Evolutionary conservation across 495 filamentous ascomycete genomes (phyloP), one percentile per base, ranked within the genome.

Genomic region (Penicillium goetzii): DNA sequence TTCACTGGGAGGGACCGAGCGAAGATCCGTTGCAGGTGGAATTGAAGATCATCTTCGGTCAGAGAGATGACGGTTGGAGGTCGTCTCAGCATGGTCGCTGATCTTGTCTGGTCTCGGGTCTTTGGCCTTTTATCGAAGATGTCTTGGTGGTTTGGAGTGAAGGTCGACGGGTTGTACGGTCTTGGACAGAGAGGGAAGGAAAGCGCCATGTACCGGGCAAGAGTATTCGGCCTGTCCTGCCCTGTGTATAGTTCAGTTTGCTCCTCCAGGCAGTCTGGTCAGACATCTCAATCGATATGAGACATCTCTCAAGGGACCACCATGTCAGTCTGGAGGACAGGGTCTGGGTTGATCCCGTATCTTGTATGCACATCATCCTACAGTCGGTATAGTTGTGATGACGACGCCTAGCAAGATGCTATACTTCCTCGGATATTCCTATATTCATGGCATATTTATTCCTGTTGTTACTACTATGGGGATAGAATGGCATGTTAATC

Each of bases 31-130:
- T 69, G 61, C 30, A 79, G 62, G 21, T 69, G 67, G 49, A 60
- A 66, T 19, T 68, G 74, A 32, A 90, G 67, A 68, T 90, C 87
- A 14, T 78, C 71, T 36, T 82, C 78, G 32, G 79, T 81, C 41
- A 89, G 68, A 9, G 74, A 72, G 66, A 90, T 81, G 36, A 78
- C 72, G 0, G 85, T 86, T 12, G 83, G 81, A 40, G 73, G 70
- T 26, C 82, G 72, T 62, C 86, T 82, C 52, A 90, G 74, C 87
- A 89, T 89, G 58, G 23, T 34, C 6, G 28, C 5, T 55, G 52
- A 17, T 30, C 23, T 25, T 47, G 43, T 3, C 4, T 25, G 43
- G 41, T 4, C n/a, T 23, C 28, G 6, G 28, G 30, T 32, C 30
- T 32, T 7, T 25, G 43, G 19, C 6, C 8, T 26, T 51, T 30